Evolutionary conservation across 441 rosid genomes (phyloP).

Genomic region (Omphalea diandra): DNA sequence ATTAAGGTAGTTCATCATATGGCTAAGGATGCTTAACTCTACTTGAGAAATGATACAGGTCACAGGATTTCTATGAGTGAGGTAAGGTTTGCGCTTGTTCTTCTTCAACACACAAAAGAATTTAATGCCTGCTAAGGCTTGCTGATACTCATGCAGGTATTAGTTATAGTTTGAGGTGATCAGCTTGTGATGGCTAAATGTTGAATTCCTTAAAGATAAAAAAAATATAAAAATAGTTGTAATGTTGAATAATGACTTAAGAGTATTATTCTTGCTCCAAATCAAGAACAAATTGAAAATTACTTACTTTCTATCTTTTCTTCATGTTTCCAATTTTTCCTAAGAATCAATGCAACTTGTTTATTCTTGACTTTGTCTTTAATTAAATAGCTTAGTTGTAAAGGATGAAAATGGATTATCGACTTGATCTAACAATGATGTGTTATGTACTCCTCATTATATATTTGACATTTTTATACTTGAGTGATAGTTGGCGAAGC

Average conservation of each 20-base stretch:
- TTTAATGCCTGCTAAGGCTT: not conserved
- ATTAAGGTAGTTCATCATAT: constrained; percentile 24
- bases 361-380: too few relatives aligned
- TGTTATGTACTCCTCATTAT: too few relatives aligned
- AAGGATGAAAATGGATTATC: too few relatives aligned
- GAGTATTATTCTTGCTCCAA: not conserved
- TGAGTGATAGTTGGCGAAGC: too few relatives aligned
- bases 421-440: too few relatives aligned
- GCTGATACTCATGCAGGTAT: constrained; percentile 34
- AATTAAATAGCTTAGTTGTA: too few relatives aligned
- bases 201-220: not conserved
- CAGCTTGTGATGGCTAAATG: constrained; percentile 23
- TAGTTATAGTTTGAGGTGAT: constrained; percentile 48
- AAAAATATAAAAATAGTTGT: not conserved
- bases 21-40: constrained; percentile 45
- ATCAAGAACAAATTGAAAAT: not conserved
- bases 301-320: not conserved
- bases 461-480: too few relatives aligned
- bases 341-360: not conserved
- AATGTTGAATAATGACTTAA: not conserved
- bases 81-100: constrained; percentile 20
- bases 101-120: too few relatives aligned
- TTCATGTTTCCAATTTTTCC: not conserved
- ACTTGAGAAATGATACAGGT: constrained; percentile 25
- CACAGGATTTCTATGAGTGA: constrained; percentile 34